Evolutionary conservation across 371 early-diverging fungal species (phyloP), one percentile per base, ranked within the genome.

Genomic region (Actinomortierella wolfii): DNA sequence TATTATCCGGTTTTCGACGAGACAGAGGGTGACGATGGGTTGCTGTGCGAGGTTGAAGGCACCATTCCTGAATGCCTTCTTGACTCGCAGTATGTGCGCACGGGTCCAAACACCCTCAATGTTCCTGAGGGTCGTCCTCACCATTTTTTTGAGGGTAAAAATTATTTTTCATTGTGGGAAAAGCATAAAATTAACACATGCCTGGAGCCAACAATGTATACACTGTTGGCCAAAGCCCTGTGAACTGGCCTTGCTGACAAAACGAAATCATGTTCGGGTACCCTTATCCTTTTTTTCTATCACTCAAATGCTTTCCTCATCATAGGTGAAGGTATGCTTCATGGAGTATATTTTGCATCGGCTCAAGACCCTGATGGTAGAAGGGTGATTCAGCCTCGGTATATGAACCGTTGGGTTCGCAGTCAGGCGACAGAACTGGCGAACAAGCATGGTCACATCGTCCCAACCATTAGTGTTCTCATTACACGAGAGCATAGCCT

Each of bases 1-100:
- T 71, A 65, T 45, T 66, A 71, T 41, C 73, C 73, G 2, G 66
- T 71, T 18, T 71, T 65, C 49, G 73, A 71, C 20, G 73, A 71
- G 51, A 65, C 73, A 2, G 55, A 65, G 21, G 62, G 59, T 2
- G 63, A 71, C 17, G 66, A 71, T 1, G 73, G 73, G 23, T 65
- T 71, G 49, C 57, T 59, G 45, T 71, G 73, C 29, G 57, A 71
- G 34, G 59, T 71, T 26, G 43, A 61, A 17, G 73, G 73, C 0
- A 45, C 26, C 45, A 61, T 71, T 42, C 73, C 66, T 7, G 62
- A 61, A 41, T 51, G 56, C 26, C 66, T 66, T 6, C 57, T 59
- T 1, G 61, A 59, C 4, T 61, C 61, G 0, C 73, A 71, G 34
- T 71, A 71, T 41, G 56, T 71, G 48, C 50, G 73, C 29, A 71